Evolutionary conservation across 2,329 filamentous ascomycete genomes (phyloP), one percentile per base, ranked within the genome.

Genomic region (Pleurostoma richardsiae): DNA sequence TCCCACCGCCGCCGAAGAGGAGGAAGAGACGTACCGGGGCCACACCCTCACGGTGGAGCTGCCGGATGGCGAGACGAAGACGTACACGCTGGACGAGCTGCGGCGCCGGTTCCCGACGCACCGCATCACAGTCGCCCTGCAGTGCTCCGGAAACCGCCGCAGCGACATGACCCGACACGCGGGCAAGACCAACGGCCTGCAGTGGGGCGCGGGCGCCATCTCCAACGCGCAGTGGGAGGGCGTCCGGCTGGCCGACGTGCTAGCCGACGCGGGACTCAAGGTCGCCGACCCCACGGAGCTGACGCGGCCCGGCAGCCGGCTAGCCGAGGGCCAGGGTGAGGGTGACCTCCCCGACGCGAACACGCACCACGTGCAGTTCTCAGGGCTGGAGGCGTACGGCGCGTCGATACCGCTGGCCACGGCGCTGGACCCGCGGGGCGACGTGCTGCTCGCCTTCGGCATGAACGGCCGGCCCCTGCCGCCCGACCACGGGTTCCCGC

Each of bases 391-490:
- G 59, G 78, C 80, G 10, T 83, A 84, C 57, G 75, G 75, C 48
- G 72, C 81, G 10, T 83, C 76, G 36, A 83, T 85, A 41, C 80
- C 82, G 1, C 69, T 85, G 42, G 65, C 71, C 31, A 76, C 80
- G 27, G 77, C 77, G 0, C 60, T 83, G 19, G 80, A 84, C 43
- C 77, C 77, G 0, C 71, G 72, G 33, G 79, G 77, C 45, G 84
- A 88, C 52, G 84, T 86, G 5, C 65, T 88, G 29, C 67, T 86
- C 1, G 83, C 83, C 0, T 86, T 81, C 54, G 71, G 72, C 42
- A 88, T 88, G 84, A 87, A 87, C 51, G 82, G 79, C 43, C 59
- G 75, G 48, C 70, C 79, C 0, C 66, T 88, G 1, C 81, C 82
- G 0, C 73, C 72, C 2, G 83, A 86, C 49, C 84, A 88, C 54